Conservation (phyloP, 768 basidiomycete genomes). For the Asterophora parasitica region DNA sequence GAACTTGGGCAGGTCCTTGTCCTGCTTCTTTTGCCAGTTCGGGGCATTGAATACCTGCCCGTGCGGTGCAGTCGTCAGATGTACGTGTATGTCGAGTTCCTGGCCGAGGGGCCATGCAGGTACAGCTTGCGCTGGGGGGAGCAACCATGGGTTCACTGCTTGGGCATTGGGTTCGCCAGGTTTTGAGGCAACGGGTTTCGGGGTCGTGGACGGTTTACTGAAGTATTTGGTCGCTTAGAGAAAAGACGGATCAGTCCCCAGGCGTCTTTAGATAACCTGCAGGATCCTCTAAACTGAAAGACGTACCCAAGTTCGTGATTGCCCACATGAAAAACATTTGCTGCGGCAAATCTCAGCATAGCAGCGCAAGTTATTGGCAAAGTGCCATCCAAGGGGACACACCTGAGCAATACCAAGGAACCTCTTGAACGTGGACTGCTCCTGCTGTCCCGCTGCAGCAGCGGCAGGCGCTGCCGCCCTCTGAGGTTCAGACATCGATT, state of each 20-base stretch:
- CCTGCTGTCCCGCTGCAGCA: constrained; percentile 9
- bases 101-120: constrained; percentile 61
- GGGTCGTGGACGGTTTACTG: constrained; percentile 2
- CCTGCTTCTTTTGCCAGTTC: constrained; percentile 41
- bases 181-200: constrained; percentile 3
- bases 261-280: background rate
- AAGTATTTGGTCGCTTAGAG: constrained; percentile 26
- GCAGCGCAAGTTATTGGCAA: background rate
- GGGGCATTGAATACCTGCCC: constrained; percentile 54
- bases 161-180: constrained; percentile 19
- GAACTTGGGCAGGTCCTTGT: constrained; percentile 57
- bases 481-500: constrained; percentile 16
- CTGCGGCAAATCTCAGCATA: constrained; percentile 28
- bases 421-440: constrained; percentile 17
- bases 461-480: constrained; percentile 13
- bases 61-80: constrained; percentile 62
- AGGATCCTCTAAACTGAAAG: background rate
- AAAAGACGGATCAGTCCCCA: background rate
- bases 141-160: constrained; percentile 39
- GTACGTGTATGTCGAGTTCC: constrained; percentile 65
- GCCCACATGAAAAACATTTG: constrained; percentile 67
- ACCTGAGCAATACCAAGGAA: constrained; percentile 25
- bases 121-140: constrained; percentile 49
- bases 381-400: background rate
- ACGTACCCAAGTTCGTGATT: constrained; percentile 58